Evolutionary conservation across 495 filamentous ascomycete species (phyloP), one percentile per base, ranked within the genome.

Genomic region (Stereocaulon alpinum): DNA sequence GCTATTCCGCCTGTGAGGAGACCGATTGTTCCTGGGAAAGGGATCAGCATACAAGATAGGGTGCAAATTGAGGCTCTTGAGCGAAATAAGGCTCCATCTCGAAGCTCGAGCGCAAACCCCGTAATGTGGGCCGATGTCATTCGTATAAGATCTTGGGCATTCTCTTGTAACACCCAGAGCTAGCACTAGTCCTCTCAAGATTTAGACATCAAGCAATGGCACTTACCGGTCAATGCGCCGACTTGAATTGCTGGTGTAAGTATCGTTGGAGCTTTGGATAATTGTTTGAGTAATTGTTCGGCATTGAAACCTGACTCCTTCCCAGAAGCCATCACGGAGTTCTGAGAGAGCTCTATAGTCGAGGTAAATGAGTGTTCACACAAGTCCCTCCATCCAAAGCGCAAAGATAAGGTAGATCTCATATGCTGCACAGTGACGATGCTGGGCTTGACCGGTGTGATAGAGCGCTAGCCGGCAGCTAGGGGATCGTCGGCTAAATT

Each of bases 1-100:
- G 74, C 70, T 44, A 81, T 76, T 53, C 85, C 85, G 58, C 91
- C 91, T 57, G 84, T 71, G 29, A 91, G 64, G 29, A 90, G 64
- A n/a, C 92, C 93, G 41, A 80, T 73, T 53, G 76, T 73, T 60
- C 87, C 89, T 94, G 50, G 58, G 24, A 24, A 56, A 47, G 41
- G 3, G 18, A 45, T 40, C 40, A 60, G 43, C 11, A 30, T 24
- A 24, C 24, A 24, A 24, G 24, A 1, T 3, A 24, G 24, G 24
- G 24, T 24, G 24, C 1, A 24, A 24, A 24, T 24, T 24, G 24
- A 24, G 24, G 24, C 24, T 24, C 24, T 24, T 3, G 24, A 24
- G 24, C 24, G 24, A 24, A 24, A 24, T 3, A 24, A 3, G 24
- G 24, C 24, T 24, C 24, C 24, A 24, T 24, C 17, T 10, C 22